Evolutionary conservation across 2,329 filamentous ascomycete genomes (phyloP).

Genomic region (Fusarium secorum): DNA sequence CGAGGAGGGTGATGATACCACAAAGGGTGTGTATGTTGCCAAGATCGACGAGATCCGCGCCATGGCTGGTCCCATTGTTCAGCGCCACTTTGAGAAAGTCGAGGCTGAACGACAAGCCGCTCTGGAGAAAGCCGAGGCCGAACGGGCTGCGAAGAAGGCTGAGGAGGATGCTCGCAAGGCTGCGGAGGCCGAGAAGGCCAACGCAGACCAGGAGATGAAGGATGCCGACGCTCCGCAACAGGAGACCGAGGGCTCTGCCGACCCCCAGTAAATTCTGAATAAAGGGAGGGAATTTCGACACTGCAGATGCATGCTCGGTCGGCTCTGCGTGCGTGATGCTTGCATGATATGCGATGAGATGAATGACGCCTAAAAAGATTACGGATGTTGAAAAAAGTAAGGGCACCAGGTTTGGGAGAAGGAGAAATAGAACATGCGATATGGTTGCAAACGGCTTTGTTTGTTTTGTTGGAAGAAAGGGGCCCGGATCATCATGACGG

Average conservation of each 20-base stretch:
- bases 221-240: constrained; percentile 64
- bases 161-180: constrained; percentile 65
- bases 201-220: constrained; percentile 69
- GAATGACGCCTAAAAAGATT: constrained; percentile 38
- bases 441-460: constrained; percentile 40
- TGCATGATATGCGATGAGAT: constrained; percentile 38
- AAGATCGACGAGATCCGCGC: constrained; percentile 97
- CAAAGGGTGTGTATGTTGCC: constrained; percentile 90
- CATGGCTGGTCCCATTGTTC: constrained; percentile 87
- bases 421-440: constrained; percentile 36
- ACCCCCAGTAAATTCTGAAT: constrained; percentile 46
- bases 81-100: constrained; percentile 94
- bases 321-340: not conserved
- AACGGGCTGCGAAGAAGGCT: constrained; percentile 77
- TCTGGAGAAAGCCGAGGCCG: constrained; percentile 79
- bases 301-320: not conserved
- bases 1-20: constrained; percentile 93
- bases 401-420: constrained; percentile 6
- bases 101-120: constrained; percentile 83
- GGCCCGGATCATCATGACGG: constrained; percentile 42
- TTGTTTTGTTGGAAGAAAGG: constrained; percentile 34
- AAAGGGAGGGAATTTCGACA: not conserved
- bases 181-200: constrained; percentile 59
- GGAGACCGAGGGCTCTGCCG: constrained; percentile 56
- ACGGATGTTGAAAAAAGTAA: constrained; percentile 29